Conservation (phyloP, 495 filamentous ascomycete genomes). For the Tuber microsphaerosporum region DNA sequence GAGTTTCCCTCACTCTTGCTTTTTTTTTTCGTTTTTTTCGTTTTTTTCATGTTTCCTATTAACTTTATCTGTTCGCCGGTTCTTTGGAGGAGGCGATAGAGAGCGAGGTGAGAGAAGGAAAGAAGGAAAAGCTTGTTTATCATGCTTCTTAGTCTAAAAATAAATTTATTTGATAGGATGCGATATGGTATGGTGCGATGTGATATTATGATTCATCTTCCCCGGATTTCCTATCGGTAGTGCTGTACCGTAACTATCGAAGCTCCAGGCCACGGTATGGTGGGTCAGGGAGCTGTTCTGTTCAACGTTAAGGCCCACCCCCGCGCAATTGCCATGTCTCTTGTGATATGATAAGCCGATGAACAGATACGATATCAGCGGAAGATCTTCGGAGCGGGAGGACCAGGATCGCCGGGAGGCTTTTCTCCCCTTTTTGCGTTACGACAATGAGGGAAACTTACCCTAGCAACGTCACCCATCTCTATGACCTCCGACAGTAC, state of each 20-base stretch:
- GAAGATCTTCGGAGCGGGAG: conserved; percentile 1
- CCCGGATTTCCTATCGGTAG: background rate
- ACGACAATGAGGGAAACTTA: background rate
- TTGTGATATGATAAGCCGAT: background rate
- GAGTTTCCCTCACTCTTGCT: no score
- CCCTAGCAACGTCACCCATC: background rate
- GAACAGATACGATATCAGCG: background rate
- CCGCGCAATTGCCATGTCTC: background rate
- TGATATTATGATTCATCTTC: background rate
- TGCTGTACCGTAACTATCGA: background rate
- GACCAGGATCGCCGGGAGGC: background rate
- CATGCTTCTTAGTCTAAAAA: background rate
- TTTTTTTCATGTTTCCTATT: background rate
- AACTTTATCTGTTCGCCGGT: background rate
- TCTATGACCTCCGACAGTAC: no score
- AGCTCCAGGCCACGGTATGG: background rate
- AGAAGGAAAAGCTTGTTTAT: background rate
- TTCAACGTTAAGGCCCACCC: background rate
- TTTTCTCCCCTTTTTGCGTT: background rate
- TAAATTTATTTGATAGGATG: background rate
- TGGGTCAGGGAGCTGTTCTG: background rate
- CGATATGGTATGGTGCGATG: background rate
- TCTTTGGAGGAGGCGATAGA: background rate
- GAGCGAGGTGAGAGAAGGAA: background rate
- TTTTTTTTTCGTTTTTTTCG: background rate